Percentiles rank a stretch among this genome's conserved stretches.
phyloP scores from a whole-genome alignment of 345 rosid genomes.

The Syzygium grande region DNA sequence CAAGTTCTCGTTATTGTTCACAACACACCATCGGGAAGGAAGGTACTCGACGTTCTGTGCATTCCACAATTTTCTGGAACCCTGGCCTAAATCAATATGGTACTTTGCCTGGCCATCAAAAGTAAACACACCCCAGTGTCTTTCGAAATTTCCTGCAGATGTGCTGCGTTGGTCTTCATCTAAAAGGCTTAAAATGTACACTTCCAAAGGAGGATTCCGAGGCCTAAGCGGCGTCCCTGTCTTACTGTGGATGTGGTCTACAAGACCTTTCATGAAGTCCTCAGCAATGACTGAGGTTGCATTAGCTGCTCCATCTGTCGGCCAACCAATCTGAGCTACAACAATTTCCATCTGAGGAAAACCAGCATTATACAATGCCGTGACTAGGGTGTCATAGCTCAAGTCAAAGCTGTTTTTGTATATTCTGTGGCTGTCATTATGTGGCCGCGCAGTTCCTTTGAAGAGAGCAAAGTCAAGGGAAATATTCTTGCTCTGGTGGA shows the following conservation, averaged over 20 bases:
- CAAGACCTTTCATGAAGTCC: conserved; percentile 54
- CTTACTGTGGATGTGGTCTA: conserved; percentile 53
- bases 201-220: conserved; percentile 43
- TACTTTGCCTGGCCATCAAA: conserved; percentile 95
- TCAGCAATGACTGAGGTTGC: conserved; percentile 52
- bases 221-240: conserved; percentile 53
- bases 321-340: conserved; percentile 84
- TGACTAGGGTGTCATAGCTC: conserved; percentile 52
- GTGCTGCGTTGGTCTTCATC: conserved; percentile 66
- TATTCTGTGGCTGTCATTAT: conserved; percentile 39
- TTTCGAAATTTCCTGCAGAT: conserved; percentile 62
- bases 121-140: conserved; percentile 90
- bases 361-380: conserved; percentile 57
- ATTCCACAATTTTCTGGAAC: conserved; percentile 41
- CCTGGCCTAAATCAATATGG: conserved; percentile 45
- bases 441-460: conserved; percentile 43
- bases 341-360: conserved; percentile 55
- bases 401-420: conserved; percentile 80
- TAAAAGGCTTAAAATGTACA: conserved; percentile 60
- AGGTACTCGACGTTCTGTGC: conserved; percentile 72
- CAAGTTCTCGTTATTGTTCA: conserved; percentile 59
- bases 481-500: conserved; percentile 59
- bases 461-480: conserved; percentile 70
- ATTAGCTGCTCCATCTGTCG: conserved; percentile 81
- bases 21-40: conserved; percentile 80